Base-by-base conservation (phyloP, 23 red algal species). In the Agarophyton chilense region DNA sequence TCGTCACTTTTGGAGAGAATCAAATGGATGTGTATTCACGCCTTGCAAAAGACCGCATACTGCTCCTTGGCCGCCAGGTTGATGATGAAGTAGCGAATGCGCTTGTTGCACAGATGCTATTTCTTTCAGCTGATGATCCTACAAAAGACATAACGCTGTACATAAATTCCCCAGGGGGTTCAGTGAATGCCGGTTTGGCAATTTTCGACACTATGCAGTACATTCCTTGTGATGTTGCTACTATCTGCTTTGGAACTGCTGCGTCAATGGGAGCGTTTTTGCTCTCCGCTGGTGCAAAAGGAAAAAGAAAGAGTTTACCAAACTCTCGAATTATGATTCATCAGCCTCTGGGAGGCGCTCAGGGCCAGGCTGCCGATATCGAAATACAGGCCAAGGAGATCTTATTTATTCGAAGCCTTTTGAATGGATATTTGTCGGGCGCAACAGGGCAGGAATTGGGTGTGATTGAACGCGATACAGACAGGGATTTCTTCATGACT, bases 321-420 rank as follows among this genome's bases (percentile, higher is more conserved):
- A 96, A 96, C 40, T 66, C 94, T n/a, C 82, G 94, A 34, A 96
- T 96, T 49, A 96, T 96, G 94, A 96, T 96, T 39, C 94, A 96
- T 71, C 94, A 96, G 78, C 94, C 94, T 22, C 78, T 96, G 64
- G 94, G 94, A 25, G 94, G 94, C 17, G 94, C 94, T 1, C 94
- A 96, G 53, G 94, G 94, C 42, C 94, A 96, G 64, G 94, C 94
- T 1, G 94, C 94, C 11, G 94, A 96, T 78, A 96, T 96, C 43
- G 94, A 92, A 79, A 96, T 96, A 55, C 94, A 96, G 82, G 94
- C 94, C 28, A 80, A 90, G 78, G 94, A 96, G 67, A 96, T 96
- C 49, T 89, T 96, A 9, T 96, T 90, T 32, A 88, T 96, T 80
- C 78, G 82, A 49, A 68, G 67, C 19, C 83, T 96, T 16, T 77